Evolutionary conservation across 257 asterid species (phyloP).

Genomic region (Echites panduratus): DNA sequence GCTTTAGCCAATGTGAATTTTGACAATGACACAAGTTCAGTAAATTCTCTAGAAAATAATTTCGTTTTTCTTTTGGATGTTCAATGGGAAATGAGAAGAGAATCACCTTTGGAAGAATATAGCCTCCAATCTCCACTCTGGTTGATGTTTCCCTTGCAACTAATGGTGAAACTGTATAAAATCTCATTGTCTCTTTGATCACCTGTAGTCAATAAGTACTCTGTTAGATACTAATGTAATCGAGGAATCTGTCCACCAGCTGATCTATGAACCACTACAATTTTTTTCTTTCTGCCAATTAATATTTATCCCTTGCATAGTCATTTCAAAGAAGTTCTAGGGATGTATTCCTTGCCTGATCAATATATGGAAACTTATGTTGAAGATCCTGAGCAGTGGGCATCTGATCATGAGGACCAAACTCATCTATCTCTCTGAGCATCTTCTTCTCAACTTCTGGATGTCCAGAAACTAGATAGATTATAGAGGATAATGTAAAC

Average conservation of each 20-base stretch:
- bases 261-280: neutral
- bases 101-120: slow-evolving; percentile 74
- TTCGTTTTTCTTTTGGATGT: neutral
- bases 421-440: slow-evolving; percentile 62
- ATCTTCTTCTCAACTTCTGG: slow-evolving; percentile 63
- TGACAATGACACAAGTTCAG: too few relatives aligned
- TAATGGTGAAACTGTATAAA: slow-evolving; percentile 75
- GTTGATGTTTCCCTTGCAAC: slow-evolving; percentile 90
- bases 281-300: neutral
- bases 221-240: too few relatives aligned
- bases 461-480: slow-evolving; percentile 70
- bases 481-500: slow-evolving; percentile 62
- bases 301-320: neutral
- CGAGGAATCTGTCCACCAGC: neutral
- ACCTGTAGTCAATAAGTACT: slow-evolving; percentile 39
- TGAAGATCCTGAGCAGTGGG: slow-evolving; percentile 81
- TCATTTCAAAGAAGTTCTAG: neutral
- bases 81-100: neutral
- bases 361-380: slow-evolving; percentile 61
- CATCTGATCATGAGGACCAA: slow-evolving; percentile 51
- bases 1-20: neutral
- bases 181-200: slow-evolving; percentile 93
- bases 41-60: neutral
- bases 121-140: slow-evolving; percentile 76
- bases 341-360: slow-evolving; percentile 38